These are phyloP conservation scores for Phytopythium sindhum DNA, from an alignment of 352 stramenopile genomes.

Conservation along the genomic window DNA sequence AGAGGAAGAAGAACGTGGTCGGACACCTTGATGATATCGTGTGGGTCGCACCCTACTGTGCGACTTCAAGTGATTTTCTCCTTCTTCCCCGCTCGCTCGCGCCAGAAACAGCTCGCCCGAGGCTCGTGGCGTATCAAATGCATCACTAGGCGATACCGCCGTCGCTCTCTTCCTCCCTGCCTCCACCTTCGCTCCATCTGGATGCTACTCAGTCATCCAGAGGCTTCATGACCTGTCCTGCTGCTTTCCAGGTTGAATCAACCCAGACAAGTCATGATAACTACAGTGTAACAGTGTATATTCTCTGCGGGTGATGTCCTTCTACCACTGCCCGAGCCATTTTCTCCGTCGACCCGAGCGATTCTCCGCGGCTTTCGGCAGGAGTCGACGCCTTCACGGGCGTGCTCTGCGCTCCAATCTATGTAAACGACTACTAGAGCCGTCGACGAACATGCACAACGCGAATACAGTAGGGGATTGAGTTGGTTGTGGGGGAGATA, in stretches of 20 bases:
- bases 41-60: neutral
- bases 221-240: too few species aligned
- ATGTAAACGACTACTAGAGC: neutral
- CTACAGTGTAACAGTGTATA: neutral
- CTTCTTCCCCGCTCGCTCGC: neutral
- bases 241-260: neutral
- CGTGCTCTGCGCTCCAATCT: neutral
- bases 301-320: slow-evolving; percentile 1
- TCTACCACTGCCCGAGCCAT: neutral
- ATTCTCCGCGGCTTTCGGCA: neutral
- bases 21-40: neutral
- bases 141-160: neutral
- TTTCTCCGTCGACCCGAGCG: neutral
- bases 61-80: slow-evolving; percentile 1
- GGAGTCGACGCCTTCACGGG: neutral
- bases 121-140: neutral
- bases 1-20: too few species aligned
- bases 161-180: neutral
- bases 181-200: neutral
- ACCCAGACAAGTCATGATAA: neutral
- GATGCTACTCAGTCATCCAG: neutral
- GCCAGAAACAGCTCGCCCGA: neutral
- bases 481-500: neutral
- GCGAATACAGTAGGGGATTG: neutral
- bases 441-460: neutral